phyloP scores from a whole-genome alignment of 2,329 filamentous ascomycete genomes.

The Anthostomella pinea region DNA sequence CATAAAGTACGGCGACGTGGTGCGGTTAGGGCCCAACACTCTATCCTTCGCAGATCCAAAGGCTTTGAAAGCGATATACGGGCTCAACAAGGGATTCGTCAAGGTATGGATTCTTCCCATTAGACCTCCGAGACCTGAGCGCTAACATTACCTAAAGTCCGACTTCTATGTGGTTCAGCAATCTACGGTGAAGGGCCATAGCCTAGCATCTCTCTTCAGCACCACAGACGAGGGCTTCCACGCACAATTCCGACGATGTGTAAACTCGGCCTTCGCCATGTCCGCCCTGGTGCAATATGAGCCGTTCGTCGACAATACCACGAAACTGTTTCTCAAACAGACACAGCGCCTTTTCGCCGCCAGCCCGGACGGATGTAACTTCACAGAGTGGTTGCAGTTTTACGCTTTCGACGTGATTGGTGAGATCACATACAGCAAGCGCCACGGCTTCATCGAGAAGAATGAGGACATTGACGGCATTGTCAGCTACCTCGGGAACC shows the following conservation, averaged over 20 bases:
- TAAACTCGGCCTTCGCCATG: conserved; percentile 78
- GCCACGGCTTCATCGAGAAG: conserved; percentile 71
- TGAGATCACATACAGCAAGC: conserved; percentile 72
- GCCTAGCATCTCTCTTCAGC: conserved; percentile 71
- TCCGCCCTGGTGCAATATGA: conserved; percentile 74
- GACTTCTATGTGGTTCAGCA: conserved; percentile 81
- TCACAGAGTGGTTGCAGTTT: conserved; percentile 72
- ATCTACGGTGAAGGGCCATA: conserved; percentile 64
- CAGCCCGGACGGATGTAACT: conserved; percentile 51
- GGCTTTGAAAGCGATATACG: conserved; percentile 74
- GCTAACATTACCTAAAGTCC: conserved; percentile 48
- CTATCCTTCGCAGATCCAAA: conserved; percentile 72
- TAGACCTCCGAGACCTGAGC: not conserved
- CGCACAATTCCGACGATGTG: conserved; percentile 68
- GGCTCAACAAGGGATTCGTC: conserved; percentile 74
- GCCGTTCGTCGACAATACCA: conserved; percentile 74
- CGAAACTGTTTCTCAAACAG: conserved; percentile 65
- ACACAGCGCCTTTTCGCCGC: conserved; percentile 55
- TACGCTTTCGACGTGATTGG: conserved; percentile 82
- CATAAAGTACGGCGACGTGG: conserved; percentile 67
- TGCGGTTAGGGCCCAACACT: conserved; percentile 70
- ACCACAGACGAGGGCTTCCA: conserved; percentile 75
- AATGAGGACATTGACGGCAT: conserved; percentile 76
- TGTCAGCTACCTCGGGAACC: conserved; percentile 58
- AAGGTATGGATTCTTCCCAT: conserved; percentile 53